A percentile compares a stretch with the other conserved stretches of the same genome.
These are phyloP conservation scores for Rubia peregrina DNA, from an alignment of 305 asterid genomes.

Conservation along the genomic window DNA sequence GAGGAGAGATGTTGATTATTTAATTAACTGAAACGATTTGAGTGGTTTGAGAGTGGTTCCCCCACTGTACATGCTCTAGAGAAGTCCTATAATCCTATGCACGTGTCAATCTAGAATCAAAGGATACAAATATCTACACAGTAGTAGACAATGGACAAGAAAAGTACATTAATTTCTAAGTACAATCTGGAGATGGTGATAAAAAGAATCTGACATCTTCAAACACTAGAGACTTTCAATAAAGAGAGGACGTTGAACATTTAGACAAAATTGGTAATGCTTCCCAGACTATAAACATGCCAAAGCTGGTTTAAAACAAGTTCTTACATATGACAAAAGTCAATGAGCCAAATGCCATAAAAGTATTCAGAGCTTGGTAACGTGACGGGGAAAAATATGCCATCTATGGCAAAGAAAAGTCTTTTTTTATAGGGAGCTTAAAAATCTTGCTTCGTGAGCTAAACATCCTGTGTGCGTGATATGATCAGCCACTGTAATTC, in stretches of 20 bases:
- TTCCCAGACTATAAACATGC: not conserved
- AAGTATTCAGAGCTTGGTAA: not conserved
- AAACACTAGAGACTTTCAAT: not conserved
- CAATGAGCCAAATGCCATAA: not conserved
- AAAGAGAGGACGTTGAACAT: not conserved
- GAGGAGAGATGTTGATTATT: no score
- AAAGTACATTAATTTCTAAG: not conserved
- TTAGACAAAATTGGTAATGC: not conserved
- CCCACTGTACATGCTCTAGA: no score
- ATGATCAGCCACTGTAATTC: no score
- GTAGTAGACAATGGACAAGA: not conserved
- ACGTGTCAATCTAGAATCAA: not conserved
- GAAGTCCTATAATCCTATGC: not conserved
- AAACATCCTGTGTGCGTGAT: no score
- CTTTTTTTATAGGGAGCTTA: no score
- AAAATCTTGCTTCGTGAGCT: no score
- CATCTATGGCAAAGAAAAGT: no score
- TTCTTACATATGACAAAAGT: not conserved
- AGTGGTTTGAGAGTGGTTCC: no score
- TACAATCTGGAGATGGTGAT: not conserved
- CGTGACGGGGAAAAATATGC: no score
- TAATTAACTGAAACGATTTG: no score
- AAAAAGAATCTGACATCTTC: not conserved
- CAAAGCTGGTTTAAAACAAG: not conserved
- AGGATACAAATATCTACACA: not conserved